Evolutionary conservation across 23 red algal species (phyloP), one percentile per base, ranked within the genome.

Genomic region (Gracilaria gracilis): DNA sequence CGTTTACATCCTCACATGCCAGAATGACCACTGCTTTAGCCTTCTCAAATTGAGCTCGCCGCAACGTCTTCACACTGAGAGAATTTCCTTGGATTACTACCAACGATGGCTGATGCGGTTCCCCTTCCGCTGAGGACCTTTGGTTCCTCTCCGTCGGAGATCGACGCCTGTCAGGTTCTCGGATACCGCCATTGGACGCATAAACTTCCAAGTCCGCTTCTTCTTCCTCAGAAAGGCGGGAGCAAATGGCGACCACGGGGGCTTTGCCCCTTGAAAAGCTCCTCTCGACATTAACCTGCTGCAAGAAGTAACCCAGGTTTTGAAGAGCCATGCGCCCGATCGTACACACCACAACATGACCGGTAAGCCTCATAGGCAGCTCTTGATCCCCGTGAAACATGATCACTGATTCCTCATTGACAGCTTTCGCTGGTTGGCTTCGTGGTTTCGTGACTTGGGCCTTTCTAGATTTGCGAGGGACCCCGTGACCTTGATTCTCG

Each of bases 31-130:
- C 84, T 36, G 93, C 93, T 58, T 80, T 89, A 7, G 93, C 93
- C 40, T 81, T 55, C 21, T 88, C 80, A 54, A 88, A 95, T 75
- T 95, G 93, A 15, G 93, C 93, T 57, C 88, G 61, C 66, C 83
- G 54, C 79, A 95, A 27, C 11, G 93, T 91, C 61, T 76, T 74
- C 35, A 95, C 82, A 70, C 84, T 86, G 16, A 91, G 36, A 34
- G 87, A 91, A 39, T 95, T 95, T 21, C 93, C 93, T 32, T 89
- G 86, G 35, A 95, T 89, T 9, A 95, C 47, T 33, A 90, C 89
- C 57, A 95, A 66, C 34, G 73, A 55, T 51, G 47, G 49, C 32
- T 70, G 53, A 46, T 66, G 61, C 46, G 47, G 74, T 17, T 51
- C 84, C 25, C 36, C 55, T 15, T 77, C 34, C 8, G 20, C 72